These are phyloP conservation scores for Entomortierella parvispora DNA, from an alignment of 192 early-diverging fungal species.

Conservation along the genomic window DNA sequence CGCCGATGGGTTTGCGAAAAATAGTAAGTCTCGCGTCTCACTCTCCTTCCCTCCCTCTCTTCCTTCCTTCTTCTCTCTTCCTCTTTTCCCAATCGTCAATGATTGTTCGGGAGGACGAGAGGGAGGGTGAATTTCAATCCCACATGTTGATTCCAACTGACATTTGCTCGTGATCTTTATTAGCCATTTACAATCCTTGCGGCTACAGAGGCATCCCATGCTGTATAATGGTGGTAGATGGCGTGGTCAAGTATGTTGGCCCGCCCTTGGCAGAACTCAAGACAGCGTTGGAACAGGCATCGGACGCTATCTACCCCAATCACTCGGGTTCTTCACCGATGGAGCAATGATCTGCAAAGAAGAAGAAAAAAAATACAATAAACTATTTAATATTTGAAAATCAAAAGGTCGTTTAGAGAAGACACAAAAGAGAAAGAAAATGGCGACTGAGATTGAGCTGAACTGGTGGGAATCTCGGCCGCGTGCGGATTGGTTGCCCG, in stretches of 20 bases:
- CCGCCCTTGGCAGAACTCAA: constrained; percentile 25
- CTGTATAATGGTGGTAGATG: constrained; percentile 28
- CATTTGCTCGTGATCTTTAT: not conserved
- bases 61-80: not conserved
- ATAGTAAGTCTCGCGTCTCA: constrained; percentile 22
- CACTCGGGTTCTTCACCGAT: no score
- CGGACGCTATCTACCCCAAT: constrained; percentile 11
- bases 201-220: constrained; percentile 46
- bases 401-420: no score
- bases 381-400: no score
- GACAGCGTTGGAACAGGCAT: constrained; percentile 19
- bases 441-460: no score
- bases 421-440: no score
- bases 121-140: no score
- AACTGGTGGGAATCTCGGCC: no score
- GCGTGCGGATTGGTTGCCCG: no score
- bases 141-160: constrained; percentile 5
- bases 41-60: not conserved
- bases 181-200: constrained; percentile 40
- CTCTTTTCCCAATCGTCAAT: no score
- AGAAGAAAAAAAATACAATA: not conserved
- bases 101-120: no score
- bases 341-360: constrained; percentile 10
- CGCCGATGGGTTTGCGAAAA: constrained; percentile 46
- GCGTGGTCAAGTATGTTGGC: constrained; percentile 33